A percentile compares a stretch with the other conserved stretches of the same genome.
These are phyloP conservation scores for Lentinula guzmanii DNA, from an alignment of 768 basidiomycete species.

Conservation along the genomic window DNA sequence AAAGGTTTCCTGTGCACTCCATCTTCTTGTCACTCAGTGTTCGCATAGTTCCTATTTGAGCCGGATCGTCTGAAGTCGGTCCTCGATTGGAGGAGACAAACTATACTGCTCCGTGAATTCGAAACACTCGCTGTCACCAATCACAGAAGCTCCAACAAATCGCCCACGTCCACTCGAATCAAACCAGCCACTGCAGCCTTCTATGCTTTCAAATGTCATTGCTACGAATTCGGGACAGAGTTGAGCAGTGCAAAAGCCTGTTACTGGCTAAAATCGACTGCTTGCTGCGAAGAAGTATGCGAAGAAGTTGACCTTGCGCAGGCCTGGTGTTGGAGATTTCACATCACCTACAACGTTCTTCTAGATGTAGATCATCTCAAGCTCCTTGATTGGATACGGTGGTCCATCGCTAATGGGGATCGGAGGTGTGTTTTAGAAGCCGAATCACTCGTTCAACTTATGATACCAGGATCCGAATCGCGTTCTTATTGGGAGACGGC, in stretches of 20 bases:
- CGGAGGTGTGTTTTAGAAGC: conserved; percentile 3
- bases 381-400: conserved; percentile 3
- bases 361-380: background rate
- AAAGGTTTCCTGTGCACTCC: background rate
- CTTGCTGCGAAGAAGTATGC: conserved; percentile 2
- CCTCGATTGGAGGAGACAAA: conserved; percentile 7
- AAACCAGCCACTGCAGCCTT: conserved; percentile 3
- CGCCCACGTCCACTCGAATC: background rate
- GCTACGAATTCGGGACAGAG: conserved; percentile 7
- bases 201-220: conserved; percentile 8
- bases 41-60: conserved; percentile 6
- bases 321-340: conserved; percentile 10
- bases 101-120: background rate
- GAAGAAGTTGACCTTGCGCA: conserved; percentile 6
- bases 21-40: background rate
- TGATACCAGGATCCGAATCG: background rate
- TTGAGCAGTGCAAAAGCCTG: conserved; percentile 3
- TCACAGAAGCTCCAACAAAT: background rate
- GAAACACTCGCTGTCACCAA: background rate
- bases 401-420: conserved; percentile 4
- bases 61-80: background rate
- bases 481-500: background rate
- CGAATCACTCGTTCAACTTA: background rate
- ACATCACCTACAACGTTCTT: conserved; percentile 4
- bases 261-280: conserved; percentile 6